phyloP scores from a whole-genome alignment of 2,329 filamentous ascomycete genomes.

The Leptosphaerulina australis region DNA sequence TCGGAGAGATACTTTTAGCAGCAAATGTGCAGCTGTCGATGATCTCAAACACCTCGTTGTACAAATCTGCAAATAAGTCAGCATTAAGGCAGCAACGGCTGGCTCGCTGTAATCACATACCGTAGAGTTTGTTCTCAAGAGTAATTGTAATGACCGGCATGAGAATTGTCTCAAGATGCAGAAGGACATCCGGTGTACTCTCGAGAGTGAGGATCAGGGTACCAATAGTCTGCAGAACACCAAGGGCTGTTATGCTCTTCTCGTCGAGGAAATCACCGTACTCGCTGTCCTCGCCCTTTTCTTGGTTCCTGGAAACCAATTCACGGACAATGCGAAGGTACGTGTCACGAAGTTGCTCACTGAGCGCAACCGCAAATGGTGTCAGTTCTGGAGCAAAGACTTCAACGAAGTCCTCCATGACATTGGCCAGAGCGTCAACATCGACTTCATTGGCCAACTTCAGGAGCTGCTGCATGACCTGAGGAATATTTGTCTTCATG shows the following conservation, averaged over 20 bases:
- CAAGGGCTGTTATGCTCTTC: slow-evolving; percentile 96
- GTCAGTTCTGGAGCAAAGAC: slow-evolving; percentile 97
- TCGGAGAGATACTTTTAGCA: slow-evolving; percentile 90
- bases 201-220: slow-evolving; percentile 96
- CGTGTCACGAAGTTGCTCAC: slow-evolving; percentile 93
- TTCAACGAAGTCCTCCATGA: slow-evolving; percentile 99
- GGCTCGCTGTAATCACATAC: slow-evolving; percentile 51
- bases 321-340: slow-evolving; percentile 93
- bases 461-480: slow-evolving; percentile 98
- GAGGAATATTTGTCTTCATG: slow-evolving; percentile 97
- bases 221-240: slow-evolving; percentile 95
- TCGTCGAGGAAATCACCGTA: slow-evolving; percentile 95
- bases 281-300: slow-evolving; percentile 74
- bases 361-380: slow-evolving; percentile 93
- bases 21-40: slow-evolving; percentile 99
- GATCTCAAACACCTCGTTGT: slow-evolving; percentile 98
- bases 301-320: slow-evolving; percentile 81
- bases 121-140: slow-evolving; percentile 95
- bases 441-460: slow-evolving; percentile 98
- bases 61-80: slow-evolving; percentile 68
- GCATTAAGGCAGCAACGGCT: slow-evolving; percentile 2
- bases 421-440: slow-evolving; percentile 94
- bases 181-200: slow-evolving; percentile 92
- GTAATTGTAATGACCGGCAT: slow-evolving; percentile 98
- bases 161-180: slow-evolving; percentile 91